Evolutionary conservation across 1,139 yeast species (phyloP).

Genomic region (Saccharomyces uvarum): DNA sequence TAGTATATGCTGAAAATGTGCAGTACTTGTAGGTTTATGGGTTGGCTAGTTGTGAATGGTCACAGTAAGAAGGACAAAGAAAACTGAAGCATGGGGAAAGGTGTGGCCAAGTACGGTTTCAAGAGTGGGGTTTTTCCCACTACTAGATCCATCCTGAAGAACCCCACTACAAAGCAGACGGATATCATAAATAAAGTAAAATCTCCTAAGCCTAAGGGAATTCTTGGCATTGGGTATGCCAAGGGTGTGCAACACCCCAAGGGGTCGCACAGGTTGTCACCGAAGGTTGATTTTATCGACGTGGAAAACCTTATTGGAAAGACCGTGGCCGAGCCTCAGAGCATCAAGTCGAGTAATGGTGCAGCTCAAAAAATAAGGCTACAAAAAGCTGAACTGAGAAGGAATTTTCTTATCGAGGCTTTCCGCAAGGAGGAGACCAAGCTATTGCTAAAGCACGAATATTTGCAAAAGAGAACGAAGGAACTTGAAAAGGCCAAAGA

Average conservation of each 20-base stretch:
- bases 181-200: constrained; percentile 43
- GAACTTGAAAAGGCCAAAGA: constrained; percentile 32
- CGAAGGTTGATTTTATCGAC: constrained; percentile 47
- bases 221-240: constrained; percentile 52
- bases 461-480: constrained; percentile 31
- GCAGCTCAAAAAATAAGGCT: constrained; percentile 47
- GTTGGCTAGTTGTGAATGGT: not conserved
- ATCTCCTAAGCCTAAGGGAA: constrained; percentile 38
- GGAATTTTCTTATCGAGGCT: constrained; percentile 62
- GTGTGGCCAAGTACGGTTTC: constrained; percentile 40
- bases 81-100: constrained; percentile 36
- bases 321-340: constrained; percentile 40
- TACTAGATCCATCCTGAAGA: constrained; percentile 63
- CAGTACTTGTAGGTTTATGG: not conserved
- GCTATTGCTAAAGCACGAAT: constrained; percentile 38
- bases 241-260: constrained; percentile 67
- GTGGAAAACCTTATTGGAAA: constrained; percentile 50
- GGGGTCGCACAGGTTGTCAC: constrained; percentile 51
- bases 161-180: constrained; percentile 46
- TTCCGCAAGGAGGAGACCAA: constrained; percentile 53
- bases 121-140: constrained; percentile 80
- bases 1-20: not conserved
- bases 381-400: constrained; percentile 61
- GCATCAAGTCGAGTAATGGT: constrained; percentile 34
- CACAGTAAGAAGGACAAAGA: not conserved